Evolutionary conservation across 768 basidiomycete species (phyloP).

Genomic region (Mycena metata): DNA sequence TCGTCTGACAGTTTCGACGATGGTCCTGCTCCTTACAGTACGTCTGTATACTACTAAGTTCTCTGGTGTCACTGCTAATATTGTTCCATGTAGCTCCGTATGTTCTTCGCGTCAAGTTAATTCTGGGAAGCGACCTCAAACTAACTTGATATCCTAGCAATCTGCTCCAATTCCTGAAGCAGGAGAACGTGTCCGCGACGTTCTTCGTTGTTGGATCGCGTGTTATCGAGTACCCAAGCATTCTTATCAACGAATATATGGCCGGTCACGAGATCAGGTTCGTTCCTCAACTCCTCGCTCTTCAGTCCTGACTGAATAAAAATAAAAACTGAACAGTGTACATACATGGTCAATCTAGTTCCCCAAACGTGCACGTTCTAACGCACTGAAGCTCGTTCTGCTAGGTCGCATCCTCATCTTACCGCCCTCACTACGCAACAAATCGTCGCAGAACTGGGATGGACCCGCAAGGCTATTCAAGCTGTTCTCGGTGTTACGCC

Average conservation of each 20-base stretch:
- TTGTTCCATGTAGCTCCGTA: conserved; percentile 41
- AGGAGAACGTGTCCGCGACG: conserved; percentile 78
- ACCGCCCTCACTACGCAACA: conserved; percentile 83
- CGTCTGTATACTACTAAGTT: conserved; percentile 46
- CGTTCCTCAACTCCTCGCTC: conserved; percentile 77
- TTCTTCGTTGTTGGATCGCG: conserved; percentile 95
- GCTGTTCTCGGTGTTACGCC: conserved; percentile 81
- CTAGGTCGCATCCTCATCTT: conserved; percentile 46
- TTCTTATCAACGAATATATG: conserved; percentile 88
- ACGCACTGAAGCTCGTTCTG: conserved; percentile 21
- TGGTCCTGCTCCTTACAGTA: conserved; percentile 87
- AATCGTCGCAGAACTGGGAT: conserved; percentile 94
- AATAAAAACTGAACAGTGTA: no score
- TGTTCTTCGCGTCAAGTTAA: conserved; percentile 7
- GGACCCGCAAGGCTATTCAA: conserved; percentile 90
- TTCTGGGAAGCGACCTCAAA: not conserved
- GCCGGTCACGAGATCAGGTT: conserved; percentile 78
- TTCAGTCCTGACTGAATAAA: conserved; percentile 48
- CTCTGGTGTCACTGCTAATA: conserved; percentile 1
- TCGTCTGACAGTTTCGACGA: conserved; percentile 76
- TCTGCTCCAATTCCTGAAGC: conserved; percentile 78
- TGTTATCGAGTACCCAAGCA: conserved; percentile 79
- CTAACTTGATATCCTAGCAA: conserved; percentile 53
- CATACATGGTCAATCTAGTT: no score
- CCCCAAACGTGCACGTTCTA: no score